These are phyloP conservation scores for Cladochytrium tenue DNA, from an alignment of 371 early-diverging fungal genomes.

Conservation along the genomic window DNA sequence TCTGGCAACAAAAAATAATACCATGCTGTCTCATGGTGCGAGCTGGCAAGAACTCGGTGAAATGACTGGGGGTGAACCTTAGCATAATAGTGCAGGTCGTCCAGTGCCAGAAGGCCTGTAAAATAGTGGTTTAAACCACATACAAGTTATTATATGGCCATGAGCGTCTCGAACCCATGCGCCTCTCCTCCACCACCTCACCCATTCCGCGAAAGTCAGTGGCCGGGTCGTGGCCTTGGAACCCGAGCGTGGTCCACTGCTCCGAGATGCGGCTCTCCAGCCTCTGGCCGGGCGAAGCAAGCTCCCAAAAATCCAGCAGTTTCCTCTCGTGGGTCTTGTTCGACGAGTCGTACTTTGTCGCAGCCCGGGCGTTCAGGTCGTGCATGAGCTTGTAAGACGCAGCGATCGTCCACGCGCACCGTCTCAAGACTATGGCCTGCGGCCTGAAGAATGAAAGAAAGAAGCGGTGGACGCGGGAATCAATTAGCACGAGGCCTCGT, in stretches of 20 bases:
- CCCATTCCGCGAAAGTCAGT: conserved; percentile 90
- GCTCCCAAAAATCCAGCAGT: conserved; percentile 71
- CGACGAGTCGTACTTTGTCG: conserved; percentile 68
- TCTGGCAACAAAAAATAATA: conserved; percentile 6
- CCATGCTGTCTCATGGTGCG: conserved; percentile 53
- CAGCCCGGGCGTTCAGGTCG: conserved; percentile 61
- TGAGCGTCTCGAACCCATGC: too few relatives aligned
- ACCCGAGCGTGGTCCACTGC: conserved; percentile 79
- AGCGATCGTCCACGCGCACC: conserved; percentile 54
- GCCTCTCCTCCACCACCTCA: conserved; percentile 11
- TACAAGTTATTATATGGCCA: too few relatives aligned
- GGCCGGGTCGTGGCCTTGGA: conserved; percentile 83
- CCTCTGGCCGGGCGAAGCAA: conserved; percentile 62
- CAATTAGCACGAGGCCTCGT: too few relatives aligned
- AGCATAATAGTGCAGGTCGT: conserved; percentile 74
- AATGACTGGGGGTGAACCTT: conserved; percentile 58
- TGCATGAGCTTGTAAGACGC: conserved; percentile 57
- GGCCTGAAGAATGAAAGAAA: conserved; percentile 37
- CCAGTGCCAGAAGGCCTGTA: conserved; percentile 67
- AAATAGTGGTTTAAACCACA: not conserved
- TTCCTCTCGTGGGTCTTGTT: conserved; percentile 67
- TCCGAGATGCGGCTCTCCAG: conserved; percentile 52
- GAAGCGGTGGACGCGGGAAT: too few relatives aligned
- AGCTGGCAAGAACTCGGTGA: conserved; percentile 52
- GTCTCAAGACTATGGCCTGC: conserved; percentile 57